These are phyloP conservation scores for Diaporthe nobilis DNA, from an alignment of 2,329 filamentous ascomycete genomes.

Conservation along the genomic window DNA sequence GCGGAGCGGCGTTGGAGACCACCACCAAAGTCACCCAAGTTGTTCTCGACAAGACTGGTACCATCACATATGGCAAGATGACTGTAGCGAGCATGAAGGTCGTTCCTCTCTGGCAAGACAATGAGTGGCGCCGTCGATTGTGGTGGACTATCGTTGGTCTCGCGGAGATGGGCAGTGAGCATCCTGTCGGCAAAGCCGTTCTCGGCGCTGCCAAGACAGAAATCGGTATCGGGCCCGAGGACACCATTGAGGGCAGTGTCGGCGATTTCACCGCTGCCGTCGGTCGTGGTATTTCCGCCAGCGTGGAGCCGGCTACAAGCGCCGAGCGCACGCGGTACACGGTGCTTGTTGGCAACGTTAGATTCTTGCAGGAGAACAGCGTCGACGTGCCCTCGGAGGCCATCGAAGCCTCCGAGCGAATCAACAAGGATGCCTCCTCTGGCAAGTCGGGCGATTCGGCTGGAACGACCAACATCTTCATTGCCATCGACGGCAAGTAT, in stretches of 20 bases:
- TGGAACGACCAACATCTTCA: conserved; percentile 91
- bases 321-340: conserved; percentile 80
- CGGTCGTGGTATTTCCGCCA: conserved; percentile 86
- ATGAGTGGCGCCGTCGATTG: conserved; percentile 77
- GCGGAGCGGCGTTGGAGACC: conserved; percentile 90
- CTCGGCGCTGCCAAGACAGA: conserved; percentile 81
- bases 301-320: conserved; percentile 81
- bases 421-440: conserved; percentile 62
- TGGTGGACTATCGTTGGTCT: conserved; percentile 98
- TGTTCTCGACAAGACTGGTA: conserved; percentile 96
- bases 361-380: conserved; percentile 80
- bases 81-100: conserved; percentile 83
- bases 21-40: conserved; percentile 92
- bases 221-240: conserved; percentile 79
- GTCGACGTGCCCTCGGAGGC: conserved; percentile 76
- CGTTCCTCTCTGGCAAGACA: conserved; percentile 77
- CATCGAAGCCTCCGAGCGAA: conserved; percentile 73
- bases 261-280: conserved; percentile 88
- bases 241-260: conserved; percentile 83
- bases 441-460: conserved; percentile 60
- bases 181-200: conserved; percentile 94
- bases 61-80: conserved; percentile 95
- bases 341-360: conserved; percentile 86
- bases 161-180: conserved; percentile 96
- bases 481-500: conserved; percentile 86